Percentiles rank a stretch among this genome's conserved stretches.
Conservation (phyloP, 2,329 filamentous ascomycete species). For the Stagonosporopsis tanaceti region DNA sequence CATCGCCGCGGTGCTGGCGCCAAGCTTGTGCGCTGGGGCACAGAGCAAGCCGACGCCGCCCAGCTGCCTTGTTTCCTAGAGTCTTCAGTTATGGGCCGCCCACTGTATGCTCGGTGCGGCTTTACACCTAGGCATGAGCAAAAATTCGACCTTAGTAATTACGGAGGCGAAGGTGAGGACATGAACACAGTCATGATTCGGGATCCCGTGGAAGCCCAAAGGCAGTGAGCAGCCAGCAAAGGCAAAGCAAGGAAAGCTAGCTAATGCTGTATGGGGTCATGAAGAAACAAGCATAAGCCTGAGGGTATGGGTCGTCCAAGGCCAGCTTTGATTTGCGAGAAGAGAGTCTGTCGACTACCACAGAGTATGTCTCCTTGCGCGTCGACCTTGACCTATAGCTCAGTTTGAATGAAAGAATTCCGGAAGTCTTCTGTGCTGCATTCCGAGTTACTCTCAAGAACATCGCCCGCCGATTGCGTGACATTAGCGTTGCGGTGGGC, state of each 20-base stretch:
- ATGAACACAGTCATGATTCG: slow-evolving; percentile 43
- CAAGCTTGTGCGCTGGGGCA: slow-evolving; percentile 51
- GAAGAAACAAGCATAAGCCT: too few species aligned
- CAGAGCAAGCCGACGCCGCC: slow-evolving; percentile 50
- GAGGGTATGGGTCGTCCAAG: too few species aligned
- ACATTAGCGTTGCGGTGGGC: too few species aligned
- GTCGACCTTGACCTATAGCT: too few species aligned
- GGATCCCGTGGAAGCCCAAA: slow-evolving; percentile 16
- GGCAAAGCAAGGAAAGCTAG: not conserved
- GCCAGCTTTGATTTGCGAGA: too few species aligned
- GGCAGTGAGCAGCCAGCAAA: not conserved
- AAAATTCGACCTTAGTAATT: slow-evolving; percentile 39
- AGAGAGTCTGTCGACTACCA: too few species aligned
- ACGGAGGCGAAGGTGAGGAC: slow-evolving; percentile 40
- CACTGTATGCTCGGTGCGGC: slow-evolving; percentile 50
- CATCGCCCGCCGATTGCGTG: too few species aligned
- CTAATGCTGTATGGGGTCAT: not conserved
- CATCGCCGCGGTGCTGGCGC: slow-evolving; percentile 54
- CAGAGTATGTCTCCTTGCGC: too few species aligned
- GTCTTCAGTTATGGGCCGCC: slow-evolving; percentile 49
- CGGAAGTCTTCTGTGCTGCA: too few species aligned
- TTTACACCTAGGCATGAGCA: slow-evolving; percentile 34
- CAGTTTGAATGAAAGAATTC: too few species aligned
- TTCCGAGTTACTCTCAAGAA: too few species aligned
- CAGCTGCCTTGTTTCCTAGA: slow-evolving; percentile 55